Evolutionary conservation across 305 asterid genomes (phyloP), one percentile per base, ranked within the genome.

Genomic region (Plantago coronopus): DNA sequence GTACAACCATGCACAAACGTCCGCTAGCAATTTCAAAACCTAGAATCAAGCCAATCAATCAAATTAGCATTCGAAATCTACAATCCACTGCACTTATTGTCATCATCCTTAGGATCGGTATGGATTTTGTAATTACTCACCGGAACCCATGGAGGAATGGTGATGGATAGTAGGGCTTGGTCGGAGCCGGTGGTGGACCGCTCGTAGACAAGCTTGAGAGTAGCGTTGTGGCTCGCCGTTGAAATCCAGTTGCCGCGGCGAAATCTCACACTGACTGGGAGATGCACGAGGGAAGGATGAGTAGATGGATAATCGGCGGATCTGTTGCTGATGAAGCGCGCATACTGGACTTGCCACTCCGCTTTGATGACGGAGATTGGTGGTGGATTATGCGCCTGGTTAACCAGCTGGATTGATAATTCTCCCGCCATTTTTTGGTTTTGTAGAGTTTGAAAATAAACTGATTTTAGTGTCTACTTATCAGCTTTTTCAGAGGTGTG

Each of bases 231-330:
- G 23, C 75, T 58, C 51, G 61, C 40, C 17, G 82, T 9, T 57
- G 84, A 72, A 31, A 83, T 77, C 97, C 95, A 89, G 73, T 65
- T 47, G 71, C 97, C 84, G 69, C 74, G 65, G 70, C 40, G 22
- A 42, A 68, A 20, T 18, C 51, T 71, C 0, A 42, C 23, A 15
- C 2, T 0, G 17, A 64, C 51, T 18, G 77, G 22, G 20, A 59
- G 57, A 44, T 82, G 82, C 56, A 54, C 14, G 64, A 84, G 84
- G 59, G 76, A 74, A 53, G 86, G 77, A 64, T 76, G 89, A 53
- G 77, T 61, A 62, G 65, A 37, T 29, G 23, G 18, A 37, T 48
- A 17, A 63, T 59, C 17, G 73, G 31, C 57, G 70, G 90, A 71
- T 34, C 59, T 57, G 75, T 49, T 51, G 73, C 34, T 61, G 54